Evolutionary conservation across 768 basidiomycete species (phyloP), one percentile per base, ranked within the genome.

Genomic region (Tubosaeta sp.): DNA sequence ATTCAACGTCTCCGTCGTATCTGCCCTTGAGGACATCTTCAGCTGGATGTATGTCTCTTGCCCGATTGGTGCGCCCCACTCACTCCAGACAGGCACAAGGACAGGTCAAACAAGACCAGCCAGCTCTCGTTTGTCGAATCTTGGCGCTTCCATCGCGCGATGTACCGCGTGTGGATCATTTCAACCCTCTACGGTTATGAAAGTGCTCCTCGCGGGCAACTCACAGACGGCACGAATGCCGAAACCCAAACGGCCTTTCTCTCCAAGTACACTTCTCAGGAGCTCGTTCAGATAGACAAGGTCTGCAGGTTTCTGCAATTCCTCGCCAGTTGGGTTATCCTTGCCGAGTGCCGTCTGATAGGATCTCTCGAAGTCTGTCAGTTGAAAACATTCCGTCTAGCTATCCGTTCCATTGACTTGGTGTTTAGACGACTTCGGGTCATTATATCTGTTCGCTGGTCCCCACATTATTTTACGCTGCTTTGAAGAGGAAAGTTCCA

Each of bases 1-100:
- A 19, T 50, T 49, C 2, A 59, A 55, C 16, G 46, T 27, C 13
- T 33, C 19, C 11, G 53, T 60, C 14, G 57, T 59, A 8, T 54
- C 51, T 22, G 37, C 47, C 5, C 33, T 63, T 32, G 61, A 63
- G 17, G 50, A 62, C 38, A 19, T 63, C 14, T 59, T 56, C n/a
- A 59, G 54, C 9, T 59, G 43, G 55, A 55, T 46, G 59, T 57
- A 19, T 46, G 46, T 46, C n/a, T 34, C 32, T 29, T 16, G 11
- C 10, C 4, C 14, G 13, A 10, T 26, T 10, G 22, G 26, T n/a
- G 7, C 2, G 3, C 12, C 17, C 29, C 29, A 48, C 38, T 50
- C 16, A 53, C 38, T 38, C 29, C 4, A 25, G 17, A 19, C 42
- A 58, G 62, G 11, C 12, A 54, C 39, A 63, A 53, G 43, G 62